Conservation (phyloP, 2,329 filamentous ascomycete genomes). For the Aspergillus hiratsukae region DNA sequence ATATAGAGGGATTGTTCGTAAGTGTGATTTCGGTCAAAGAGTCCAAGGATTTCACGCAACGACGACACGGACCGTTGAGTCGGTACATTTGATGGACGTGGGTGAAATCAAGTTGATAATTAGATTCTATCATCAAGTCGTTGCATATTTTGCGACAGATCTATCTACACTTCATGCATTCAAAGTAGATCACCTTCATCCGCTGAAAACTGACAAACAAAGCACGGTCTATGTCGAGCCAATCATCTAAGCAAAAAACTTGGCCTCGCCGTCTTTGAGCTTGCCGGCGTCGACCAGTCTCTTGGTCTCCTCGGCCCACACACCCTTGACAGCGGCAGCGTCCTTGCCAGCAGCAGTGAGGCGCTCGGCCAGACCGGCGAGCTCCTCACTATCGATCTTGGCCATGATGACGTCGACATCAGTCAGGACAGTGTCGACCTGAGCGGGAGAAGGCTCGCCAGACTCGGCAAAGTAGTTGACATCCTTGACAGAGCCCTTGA, state of each 20-base stretch:
- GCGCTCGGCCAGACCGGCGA: constrained; percentile 76
- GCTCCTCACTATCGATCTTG: constrained; percentile 87
- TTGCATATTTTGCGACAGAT: not conserved
- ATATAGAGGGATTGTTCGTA: not conserved
- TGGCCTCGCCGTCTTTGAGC: constrained; percentile 77
- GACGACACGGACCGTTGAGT: not conserved
- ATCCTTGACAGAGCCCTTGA: constrained; percentile 91
- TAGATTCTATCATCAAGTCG: not conserved
- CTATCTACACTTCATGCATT: not conserved
- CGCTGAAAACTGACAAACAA: not conserved
- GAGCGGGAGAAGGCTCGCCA: constrained; percentile 66
- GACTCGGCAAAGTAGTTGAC: constrained; percentile 85
- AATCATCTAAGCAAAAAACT: constrained; percentile 43
- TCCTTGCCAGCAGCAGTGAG: constrained; percentile 73
- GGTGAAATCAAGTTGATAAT: not conserved
- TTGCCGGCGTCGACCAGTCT: constrained; percentile 76
- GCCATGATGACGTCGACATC: constrained; percentile 83
- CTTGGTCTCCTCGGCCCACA: constrained; percentile 74
- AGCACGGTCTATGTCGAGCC: not conserved
- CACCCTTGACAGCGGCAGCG: constrained; percentile 75
- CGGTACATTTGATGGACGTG: not conserved
- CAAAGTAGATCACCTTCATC: not conserved
- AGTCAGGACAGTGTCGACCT: constrained; percentile 76
- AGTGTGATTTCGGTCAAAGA: not conserved
- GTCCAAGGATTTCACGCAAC: not conserved